Evolutionary conservation across 495 filamentous ascomycete genomes (phyloP).

Genomic region (Trichoderma asperelloides): DNA sequence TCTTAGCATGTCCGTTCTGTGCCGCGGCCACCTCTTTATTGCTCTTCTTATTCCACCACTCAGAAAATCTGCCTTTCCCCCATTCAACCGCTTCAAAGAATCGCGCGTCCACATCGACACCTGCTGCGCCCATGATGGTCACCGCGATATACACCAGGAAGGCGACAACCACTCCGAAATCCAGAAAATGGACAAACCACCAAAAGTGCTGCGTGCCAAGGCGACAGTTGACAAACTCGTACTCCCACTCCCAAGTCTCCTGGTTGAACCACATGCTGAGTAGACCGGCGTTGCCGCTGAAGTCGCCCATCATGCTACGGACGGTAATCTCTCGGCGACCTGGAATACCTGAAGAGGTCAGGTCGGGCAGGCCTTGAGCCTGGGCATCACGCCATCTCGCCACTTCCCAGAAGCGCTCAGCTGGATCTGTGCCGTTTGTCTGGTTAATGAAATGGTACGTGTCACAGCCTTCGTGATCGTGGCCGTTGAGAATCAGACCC

Average conservation of each 20-base stretch:
- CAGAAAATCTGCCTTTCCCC: background rate
- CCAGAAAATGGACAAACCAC: constrained; percentile 78
- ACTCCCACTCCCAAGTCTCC: constrained; percentile 61
- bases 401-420: constrained; percentile 38
- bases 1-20: background rate
- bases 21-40: background rate
- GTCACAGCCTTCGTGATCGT: constrained; percentile 93
- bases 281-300: constrained; percentile 77
- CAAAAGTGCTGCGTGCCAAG: constrained; percentile 84
- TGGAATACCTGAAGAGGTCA: constrained; percentile 23
- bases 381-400: constrained; percentile 31
- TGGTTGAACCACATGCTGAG: constrained; percentile 83
- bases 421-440: constrained; percentile 16
- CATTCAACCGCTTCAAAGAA: background rate
- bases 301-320: constrained; percentile 98
- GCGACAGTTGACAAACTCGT: constrained; percentile 66
- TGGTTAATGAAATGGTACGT: constrained; percentile 68
- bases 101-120: constrained; percentile 9
- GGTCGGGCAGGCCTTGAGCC: constrained; percentile 11
- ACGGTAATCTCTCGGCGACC: constrained; percentile 85
- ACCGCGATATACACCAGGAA: constrained; percentile 22
- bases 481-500: constrained; percentile 75
- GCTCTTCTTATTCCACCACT: background rate
- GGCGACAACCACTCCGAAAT: constrained; percentile 45
- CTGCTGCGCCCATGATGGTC: constrained; percentile 12